These are phyloP conservation scores for Rosa lucieae DNA, from an alignment of 306 rosid genomes.

Conservation along the genomic window DNA sequence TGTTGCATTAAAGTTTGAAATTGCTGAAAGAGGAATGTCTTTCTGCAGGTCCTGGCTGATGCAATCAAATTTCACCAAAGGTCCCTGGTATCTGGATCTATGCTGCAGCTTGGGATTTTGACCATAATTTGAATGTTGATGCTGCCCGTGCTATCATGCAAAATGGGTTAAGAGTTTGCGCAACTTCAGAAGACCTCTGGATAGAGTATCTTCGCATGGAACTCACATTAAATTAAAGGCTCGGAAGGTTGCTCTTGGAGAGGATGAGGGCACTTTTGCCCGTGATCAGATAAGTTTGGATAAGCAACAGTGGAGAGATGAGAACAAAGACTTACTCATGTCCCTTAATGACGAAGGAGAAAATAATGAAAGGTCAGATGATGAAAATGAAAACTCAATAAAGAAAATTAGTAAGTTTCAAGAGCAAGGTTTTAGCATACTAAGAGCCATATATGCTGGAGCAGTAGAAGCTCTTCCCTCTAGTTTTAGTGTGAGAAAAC, in stretches of 20 bases:
- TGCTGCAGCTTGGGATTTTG: slow-evolving; percentile 99
- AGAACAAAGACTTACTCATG: slow-evolving; percentile 73
- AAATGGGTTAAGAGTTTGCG: slow-evolving; percentile 78
- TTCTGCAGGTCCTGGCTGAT: slow-evolving; percentile 68
- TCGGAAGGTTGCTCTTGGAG: slow-evolving; percentile 90
- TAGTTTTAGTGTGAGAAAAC: slow-evolving; percentile 64
- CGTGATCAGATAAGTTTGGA: slow-evolving; percentile 40
- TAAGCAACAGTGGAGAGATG: slow-evolving; percentile 79
- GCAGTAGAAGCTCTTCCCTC: slow-evolving; percentile 80
- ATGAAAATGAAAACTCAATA: slow-evolving; percentile 35
- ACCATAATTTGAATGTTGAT: slow-evolving; percentile 66
- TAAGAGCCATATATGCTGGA: slow-evolving; percentile 56
- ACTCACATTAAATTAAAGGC: slow-evolving; percentile 89
- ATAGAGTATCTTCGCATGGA: slow-evolving; percentile 95
- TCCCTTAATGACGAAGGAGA: slow-evolving; percentile 44
- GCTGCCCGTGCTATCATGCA: slow-evolving; percentile 92
- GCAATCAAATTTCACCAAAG: slow-evolving; percentile 79
- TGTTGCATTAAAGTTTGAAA: not conserved
- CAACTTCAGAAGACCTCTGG: slow-evolving; percentile 85
- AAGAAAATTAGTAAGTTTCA: slow-evolving; percentile 48
- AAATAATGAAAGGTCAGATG: slow-evolving; percentile 29
- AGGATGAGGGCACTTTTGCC: slow-evolving; percentile 65
- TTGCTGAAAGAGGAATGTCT: not conserved
- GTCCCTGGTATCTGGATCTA: slow-evolving; percentile 90
- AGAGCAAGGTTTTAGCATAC: slow-evolving; percentile 53